Base-by-base conservation (phyloP, 2,329 filamentous ascomycete species). In the Monosporascus sp. region DNA sequence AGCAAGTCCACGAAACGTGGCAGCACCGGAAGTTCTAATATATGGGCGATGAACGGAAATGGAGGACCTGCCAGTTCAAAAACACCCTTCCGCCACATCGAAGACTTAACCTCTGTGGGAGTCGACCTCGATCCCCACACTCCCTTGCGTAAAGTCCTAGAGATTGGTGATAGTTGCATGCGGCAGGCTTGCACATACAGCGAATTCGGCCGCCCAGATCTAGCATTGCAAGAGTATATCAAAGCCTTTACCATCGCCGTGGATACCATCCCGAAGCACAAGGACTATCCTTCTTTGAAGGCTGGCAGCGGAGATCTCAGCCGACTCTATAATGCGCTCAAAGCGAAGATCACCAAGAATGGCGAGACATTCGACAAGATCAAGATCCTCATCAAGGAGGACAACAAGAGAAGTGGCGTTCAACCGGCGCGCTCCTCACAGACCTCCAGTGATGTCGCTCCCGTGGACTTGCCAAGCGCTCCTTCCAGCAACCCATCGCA, bases 221-320 rank as follows among this genome's bases (percentile, higher is more conserved):
- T 84, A 38, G 92, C 92, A 3, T 87, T 96, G 52, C 82, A 88
- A 59, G 89, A 96, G 56, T 97, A 93, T 65, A 80, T 97, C 54
- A 83, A 87, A 58, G 89, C 92, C 11, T 91, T 82, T 55, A 85
- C 91, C 53, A 87, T 97, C 52, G 81, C 88, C 16, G 79, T 91
- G 49, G 85, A 93, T 52, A 75, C 86, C 43, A 86, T 97, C 26
- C 88, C 89, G 2, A 78, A 78, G 37, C 91, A 96, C 67, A 83
- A 81, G 53, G 89, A 93, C 57, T 95, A 85, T 68, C 80, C 83
- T 27, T 77, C 80, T 50, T 74, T 91, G 54, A 81, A 83, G 61
- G 72, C 71, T 38, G 81, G 85, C 48, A 73, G 75, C 26, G 71
- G 74, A 40, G 75, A 80, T 9, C 62, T 80, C 22, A 69, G 71